These are phyloP conservation scores for Salicornia ramosissima DNA, from an alignment of 148 eudicot species.

Conservation along the genomic window DNA sequence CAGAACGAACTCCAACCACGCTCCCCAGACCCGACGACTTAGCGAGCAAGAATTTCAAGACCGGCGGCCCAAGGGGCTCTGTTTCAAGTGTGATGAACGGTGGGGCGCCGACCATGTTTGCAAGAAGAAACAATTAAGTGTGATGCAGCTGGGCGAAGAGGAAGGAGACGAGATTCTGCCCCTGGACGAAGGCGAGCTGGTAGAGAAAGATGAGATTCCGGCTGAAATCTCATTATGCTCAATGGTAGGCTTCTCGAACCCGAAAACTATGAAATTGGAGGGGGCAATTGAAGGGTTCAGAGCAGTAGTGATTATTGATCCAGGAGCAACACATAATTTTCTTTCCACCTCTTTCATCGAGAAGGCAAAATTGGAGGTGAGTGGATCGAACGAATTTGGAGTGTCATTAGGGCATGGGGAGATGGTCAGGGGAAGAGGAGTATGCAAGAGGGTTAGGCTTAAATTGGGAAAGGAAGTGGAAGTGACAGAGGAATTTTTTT, in stretches of 20 bases:
- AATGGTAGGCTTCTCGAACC: not conserved
- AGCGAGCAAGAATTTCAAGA: not conserved
- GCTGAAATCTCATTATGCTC: not conserved
- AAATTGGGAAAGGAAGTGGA: not conserved
- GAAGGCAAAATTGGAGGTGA: not conserved
- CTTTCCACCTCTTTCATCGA: not conserved
- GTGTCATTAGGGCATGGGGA: not conserved
- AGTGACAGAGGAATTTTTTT: not conserved
- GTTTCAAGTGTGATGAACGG: no score
- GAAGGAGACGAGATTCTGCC: no score
- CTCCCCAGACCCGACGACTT: not conserved
- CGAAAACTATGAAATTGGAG: no score
- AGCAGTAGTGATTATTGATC: no score
- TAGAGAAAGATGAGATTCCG: not conserved
- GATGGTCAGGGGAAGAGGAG: not conserved
- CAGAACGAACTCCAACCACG: not conserved
- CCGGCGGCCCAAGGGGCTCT: not conserved
- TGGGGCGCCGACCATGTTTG: no score
- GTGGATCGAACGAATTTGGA: not conserved
- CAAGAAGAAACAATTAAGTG: not conserved
- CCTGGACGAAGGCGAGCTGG: not conserved
- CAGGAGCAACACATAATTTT: no score
- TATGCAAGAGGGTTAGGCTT: not conserved
- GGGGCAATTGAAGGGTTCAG: no score
- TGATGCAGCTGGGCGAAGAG: not conserved